These are phyloP conservation scores for Corrigiola litoralis DNA, from an alignment of 179 eudicot genomes.

Conservation along the genomic window DNA sequence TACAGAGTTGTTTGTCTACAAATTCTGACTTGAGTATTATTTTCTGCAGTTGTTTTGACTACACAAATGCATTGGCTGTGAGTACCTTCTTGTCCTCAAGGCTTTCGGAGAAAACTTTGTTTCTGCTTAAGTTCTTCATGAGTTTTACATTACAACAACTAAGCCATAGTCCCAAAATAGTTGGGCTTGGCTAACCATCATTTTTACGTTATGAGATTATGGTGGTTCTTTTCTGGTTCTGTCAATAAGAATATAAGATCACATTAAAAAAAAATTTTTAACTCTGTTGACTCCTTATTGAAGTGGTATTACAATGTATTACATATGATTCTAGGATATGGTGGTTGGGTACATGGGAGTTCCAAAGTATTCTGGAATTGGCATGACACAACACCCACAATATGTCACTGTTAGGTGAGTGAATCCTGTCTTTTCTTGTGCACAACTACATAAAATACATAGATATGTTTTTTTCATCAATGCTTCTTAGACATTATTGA, in stretches of 20 bases:
- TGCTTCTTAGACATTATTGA: neutral
- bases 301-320: neutral
- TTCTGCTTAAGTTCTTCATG: too few relatives aligned
- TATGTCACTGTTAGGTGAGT: slow-evolving; percentile 87
- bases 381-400: slow-evolving; percentile 97
- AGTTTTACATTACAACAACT: too few relatives aligned
- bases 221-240: too few relatives aligned
- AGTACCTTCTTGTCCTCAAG: slow-evolving; percentile 27
- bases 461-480: neutral
- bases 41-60: slow-evolving; percentile 88
- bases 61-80: slow-evolving; percentile 97
- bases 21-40: slow-evolving; percentile 11
- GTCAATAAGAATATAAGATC: too few relatives aligned
- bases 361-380: slow-evolving; percentile 82
- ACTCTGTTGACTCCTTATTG: too few relatives aligned
- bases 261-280: too few relatives aligned
- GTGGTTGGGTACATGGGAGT: slow-evolving; percentile 99
- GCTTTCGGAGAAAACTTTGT: too few relatives aligned
- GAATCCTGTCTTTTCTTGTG: neutral
- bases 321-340: slow-evolving; percentile 55
- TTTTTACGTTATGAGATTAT: too few relatives aligned
- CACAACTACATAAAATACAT: too few relatives aligned
- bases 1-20: neutral
- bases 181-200: too few relatives aligned
- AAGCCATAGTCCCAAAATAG: too few relatives aligned